These are phyloP conservation scores for Phytophthora chlamydospora DNA, from an alignment of 352 stramenopile species.

Conservation along the genomic window DNA sequence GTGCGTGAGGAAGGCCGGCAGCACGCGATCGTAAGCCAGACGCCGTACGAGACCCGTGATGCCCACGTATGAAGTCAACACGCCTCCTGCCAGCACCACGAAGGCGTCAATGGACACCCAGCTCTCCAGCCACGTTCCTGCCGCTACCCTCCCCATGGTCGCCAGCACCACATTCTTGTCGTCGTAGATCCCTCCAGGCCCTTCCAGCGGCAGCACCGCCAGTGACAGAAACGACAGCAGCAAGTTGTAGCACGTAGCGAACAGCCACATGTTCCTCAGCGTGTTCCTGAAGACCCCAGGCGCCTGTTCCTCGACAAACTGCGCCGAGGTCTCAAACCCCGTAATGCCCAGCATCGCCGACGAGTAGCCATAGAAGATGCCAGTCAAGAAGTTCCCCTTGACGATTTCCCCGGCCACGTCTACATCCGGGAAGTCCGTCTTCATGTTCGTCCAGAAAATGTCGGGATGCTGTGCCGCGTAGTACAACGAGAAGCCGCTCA, in stretches of 20 bases:
- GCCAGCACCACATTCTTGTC: slow-evolving; percentile 80
- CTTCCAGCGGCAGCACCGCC: slow-evolving; percentile 76
- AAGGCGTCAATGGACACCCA: slow-evolving; percentile 90
- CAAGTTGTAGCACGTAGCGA: slow-evolving; percentile 90
- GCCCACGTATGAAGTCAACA: slow-evolving; percentile 90
- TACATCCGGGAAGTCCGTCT: slow-evolving; percentile 63
- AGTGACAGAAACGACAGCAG: slow-evolving; percentile 84
- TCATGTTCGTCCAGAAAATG: slow-evolving; percentile 69
- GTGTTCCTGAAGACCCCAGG: slow-evolving; percentile 84
- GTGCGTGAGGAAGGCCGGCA: slow-evolving; percentile 62
- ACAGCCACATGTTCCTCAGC: slow-evolving; percentile 86
- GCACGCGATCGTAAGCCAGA: slow-evolving; percentile 78
- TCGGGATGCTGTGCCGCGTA: slow-evolving; percentile 68
- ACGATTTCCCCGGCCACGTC: slow-evolving; percentile 47
- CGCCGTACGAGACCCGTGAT: slow-evolving; percentile 86
- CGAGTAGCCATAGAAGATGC: slow-evolving; percentile 82
- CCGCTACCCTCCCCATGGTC: slow-evolving; percentile 62
- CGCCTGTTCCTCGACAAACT: slow-evolving; percentile 92
- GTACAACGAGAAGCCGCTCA: slow-evolving; percentile 65
- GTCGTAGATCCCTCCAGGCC: slow-evolving; percentile 62
- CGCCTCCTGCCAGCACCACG: slow-evolving; percentile 85
- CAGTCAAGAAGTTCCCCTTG: slow-evolving; percentile 60
- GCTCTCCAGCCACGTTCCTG: slow-evolving; percentile 63
- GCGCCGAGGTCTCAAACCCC: slow-evolving; percentile 91
- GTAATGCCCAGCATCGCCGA: slow-evolving; percentile 91